Percentiles rank a stretch among this genome's conserved stretches.
These are phyloP conservation scores for Ascoidea rubescens DNA, from an alignment of 805 yeast genomes.

Conservation along the genomic window DNA sequence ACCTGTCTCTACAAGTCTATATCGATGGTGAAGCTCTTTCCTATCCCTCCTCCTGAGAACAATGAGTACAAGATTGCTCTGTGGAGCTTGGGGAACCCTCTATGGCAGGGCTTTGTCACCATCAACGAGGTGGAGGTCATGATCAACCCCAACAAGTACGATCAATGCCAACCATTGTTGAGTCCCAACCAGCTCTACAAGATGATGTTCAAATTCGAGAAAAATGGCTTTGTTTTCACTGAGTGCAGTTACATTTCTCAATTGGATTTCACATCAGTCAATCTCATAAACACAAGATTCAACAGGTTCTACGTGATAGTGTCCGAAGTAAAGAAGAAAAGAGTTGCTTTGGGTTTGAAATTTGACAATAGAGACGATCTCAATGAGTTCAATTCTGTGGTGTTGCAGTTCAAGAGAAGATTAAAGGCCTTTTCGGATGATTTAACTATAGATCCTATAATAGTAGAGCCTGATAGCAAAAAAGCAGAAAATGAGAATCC, in stretches of 20 bases:
- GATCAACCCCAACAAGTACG: background rate
- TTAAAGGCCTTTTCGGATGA: background rate
- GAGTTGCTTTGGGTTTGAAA: background rate
- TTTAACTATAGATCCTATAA: no score
- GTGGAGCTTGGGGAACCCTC: background rate
- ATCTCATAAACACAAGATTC: background rate
- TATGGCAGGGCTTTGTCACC: background rate
- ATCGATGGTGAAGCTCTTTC: no score
- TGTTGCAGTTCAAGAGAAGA: background rate
- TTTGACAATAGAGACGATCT: background rate
- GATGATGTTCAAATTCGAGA: no score
- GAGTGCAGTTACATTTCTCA: background rate
- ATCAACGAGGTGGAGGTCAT: background rate
- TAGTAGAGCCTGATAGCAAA: background rate
- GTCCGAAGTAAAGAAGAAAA: background rate
- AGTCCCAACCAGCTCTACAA: background rate
- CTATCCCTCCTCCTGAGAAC: background rate
- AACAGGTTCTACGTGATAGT: no score
- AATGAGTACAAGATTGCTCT: conserved; percentile 7
- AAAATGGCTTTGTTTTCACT: background rate
- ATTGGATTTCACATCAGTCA: background rate
- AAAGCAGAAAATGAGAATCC: background rate
- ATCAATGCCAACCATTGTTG: no score
- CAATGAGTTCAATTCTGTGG: background rate
- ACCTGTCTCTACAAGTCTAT: background rate